Evolutionary conservation across 176 grass and related monocot genomes (phyloP).

Genomic region (Oryza rufipogon): DNA sequence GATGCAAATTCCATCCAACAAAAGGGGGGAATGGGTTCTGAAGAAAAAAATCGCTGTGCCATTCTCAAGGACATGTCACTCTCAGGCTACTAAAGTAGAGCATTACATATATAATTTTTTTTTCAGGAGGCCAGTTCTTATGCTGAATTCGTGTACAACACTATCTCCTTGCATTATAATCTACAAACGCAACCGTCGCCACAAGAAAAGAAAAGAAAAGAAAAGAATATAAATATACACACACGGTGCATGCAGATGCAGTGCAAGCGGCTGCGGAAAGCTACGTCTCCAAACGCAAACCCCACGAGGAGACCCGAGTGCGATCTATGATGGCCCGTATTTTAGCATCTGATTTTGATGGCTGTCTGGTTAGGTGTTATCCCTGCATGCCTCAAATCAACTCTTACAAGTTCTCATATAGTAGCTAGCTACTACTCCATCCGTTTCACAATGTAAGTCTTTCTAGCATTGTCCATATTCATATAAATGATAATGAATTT

Average conservation of each 20-base stretch:
- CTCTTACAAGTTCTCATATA: not conserved
- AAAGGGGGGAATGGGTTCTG: not conserved
- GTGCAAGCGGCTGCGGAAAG: constrained; percentile 41
- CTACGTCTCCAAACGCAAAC: constrained; percentile 34
- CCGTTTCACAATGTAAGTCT: no score
- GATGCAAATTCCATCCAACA: not conserved
- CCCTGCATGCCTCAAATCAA: not conserved
- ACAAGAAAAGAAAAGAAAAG: not conserved
- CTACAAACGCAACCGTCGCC: not conserved
- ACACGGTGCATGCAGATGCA: not conserved
- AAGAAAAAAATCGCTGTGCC: not conserved
- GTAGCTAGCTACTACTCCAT: not conserved
- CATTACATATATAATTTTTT: constrained; percentile 16
- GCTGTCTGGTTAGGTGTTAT: constrained; percentile 14
- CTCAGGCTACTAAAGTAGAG: constrained; percentile 27
- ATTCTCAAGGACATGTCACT: constrained; percentile 18
- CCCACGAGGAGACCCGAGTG: constrained; percentile 40
- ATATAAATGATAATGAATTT: no score
- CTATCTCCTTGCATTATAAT: constrained; percentile 34
- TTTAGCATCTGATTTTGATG: constrained; percentile 28
- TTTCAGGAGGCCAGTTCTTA: constrained; percentile 6
- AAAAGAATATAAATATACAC: not conserved
- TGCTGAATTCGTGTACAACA: constrained; percentile 42
- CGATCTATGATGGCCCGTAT: constrained; percentile 47
- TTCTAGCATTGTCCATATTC: no score